These are phyloP conservation scores for Rubia tinctorum DNA, from an alignment of 305 asterid species.

Conservation along the genomic window DNA sequence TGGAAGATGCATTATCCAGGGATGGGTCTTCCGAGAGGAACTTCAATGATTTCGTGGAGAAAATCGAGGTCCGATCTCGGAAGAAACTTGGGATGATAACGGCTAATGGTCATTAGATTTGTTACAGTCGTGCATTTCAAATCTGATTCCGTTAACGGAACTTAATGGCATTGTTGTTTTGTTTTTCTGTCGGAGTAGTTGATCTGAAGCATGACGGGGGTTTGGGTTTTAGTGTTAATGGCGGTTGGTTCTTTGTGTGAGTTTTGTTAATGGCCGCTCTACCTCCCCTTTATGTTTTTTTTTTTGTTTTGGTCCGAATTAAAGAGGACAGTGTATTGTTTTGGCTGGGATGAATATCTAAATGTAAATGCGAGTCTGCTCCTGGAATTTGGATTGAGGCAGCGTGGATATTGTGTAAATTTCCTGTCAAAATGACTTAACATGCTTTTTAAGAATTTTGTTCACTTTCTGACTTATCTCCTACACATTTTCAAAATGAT, in stretches of 20 bases:
- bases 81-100: slow-evolving; percentile 24
- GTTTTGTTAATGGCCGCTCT: too few species aligned
- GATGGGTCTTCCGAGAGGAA: slow-evolving; percentile 62
- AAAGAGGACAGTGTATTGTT: neutral
- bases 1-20: slow-evolving; percentile 43
- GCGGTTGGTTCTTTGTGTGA: neutral
- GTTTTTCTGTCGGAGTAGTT: too few species aligned
- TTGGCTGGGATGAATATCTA: neutral
- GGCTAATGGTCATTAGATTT: slow-evolving; percentile 11
- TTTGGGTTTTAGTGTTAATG: neutral
- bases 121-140: neutral
- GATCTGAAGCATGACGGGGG: neutral
- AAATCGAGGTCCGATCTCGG: slow-evolving; percentile 37
- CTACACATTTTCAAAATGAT: too few species aligned
- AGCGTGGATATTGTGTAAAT: neutral
- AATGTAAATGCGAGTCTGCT: neutral
- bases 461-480: too few species aligned
- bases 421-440: too few species aligned
- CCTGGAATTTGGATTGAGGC: neutral
- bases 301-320: neutral
- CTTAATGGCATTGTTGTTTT: too few species aligned
- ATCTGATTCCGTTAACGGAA: neutral
- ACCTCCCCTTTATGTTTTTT: too few species aligned
- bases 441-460: too few species aligned
- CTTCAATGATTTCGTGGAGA: slow-evolving; percentile 39